Base-by-base conservation (phyloP, 2,329 filamentous ascomycete genomes). In the Chaetoscypha palmicola region DNA sequence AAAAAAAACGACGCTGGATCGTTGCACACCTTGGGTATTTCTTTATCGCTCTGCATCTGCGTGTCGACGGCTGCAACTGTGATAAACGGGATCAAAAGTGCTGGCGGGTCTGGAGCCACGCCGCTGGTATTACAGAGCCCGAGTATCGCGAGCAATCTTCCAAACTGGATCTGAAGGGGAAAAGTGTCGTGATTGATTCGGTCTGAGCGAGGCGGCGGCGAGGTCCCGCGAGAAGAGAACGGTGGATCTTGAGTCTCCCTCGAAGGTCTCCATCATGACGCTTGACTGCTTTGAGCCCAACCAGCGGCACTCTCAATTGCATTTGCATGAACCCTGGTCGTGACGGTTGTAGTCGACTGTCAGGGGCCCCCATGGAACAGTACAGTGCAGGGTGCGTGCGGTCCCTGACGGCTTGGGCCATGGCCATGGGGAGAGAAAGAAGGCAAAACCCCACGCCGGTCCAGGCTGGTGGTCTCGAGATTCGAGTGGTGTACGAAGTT, bases 21-120 rank as follows among this genome's bases (percentile, higher is more conserved):
- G 22, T 14, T 39, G 34, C 14, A 46, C 20, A 16, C 19, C 19
- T 14, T 42, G 24, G 46, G 39, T 17, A 37, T 19, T n/a, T 41
- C 38, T 43, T 43, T 43, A 46, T 43, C 42, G 38, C 35, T 32
- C 11, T 44, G 47, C 43, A 43, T 32, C 10, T 14, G 24, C 40
- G 22, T 17, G 26, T 43, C 32, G 24, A 33, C 11, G 20, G 17
- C 30, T 33, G 38, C 17, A 41, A 20, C 28, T 34, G 19, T 12
- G 32, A 19, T 34, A 17, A 5, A 3, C 3, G 20, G 24, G 22
- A 5, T 14, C 19, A 16, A 26, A 40, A 19, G 8, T 14, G 34
- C 14, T 21, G 34, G 34, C 17, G 34, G 31, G 24, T 28, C 12
- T 28, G 24, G 36, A 28, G 9, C 33, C 36, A 38, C 38, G 26